Evolutionary conservation across 768 basidiomycete genomes (phyloP).

Genomic region (Russula ochroleuca): DNA sequence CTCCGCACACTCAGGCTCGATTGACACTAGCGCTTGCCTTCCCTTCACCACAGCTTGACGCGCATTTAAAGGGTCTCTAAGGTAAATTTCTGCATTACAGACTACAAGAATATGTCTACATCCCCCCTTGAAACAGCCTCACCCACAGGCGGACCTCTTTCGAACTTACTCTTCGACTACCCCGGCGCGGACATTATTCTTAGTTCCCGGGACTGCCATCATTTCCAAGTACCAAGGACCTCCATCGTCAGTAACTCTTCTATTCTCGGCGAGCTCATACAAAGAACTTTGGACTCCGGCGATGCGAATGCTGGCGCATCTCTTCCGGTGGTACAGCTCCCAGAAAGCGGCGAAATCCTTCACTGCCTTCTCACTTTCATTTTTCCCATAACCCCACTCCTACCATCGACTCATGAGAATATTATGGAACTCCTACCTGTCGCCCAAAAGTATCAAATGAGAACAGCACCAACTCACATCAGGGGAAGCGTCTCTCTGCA

Average conservation of each 20-base stretch:
- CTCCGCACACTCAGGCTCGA: no score
- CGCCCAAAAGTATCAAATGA: constrained; percentile 13
- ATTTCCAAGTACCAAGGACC: not conserved
- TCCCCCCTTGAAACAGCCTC: not conserved
- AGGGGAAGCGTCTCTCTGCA: not conserved
- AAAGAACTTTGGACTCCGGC: not conserved
- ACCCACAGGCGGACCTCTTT: not conserved
- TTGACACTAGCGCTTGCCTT: no score
- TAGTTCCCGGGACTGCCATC: not conserved
- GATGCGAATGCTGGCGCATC: not conserved
- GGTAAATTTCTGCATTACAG: no score
- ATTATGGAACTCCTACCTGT: not conserved
- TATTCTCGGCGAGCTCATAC: constrained; percentile 31
- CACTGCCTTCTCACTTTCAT: constrained; percentile 18
- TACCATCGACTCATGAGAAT: constrained; percentile 1
- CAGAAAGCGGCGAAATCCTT: not conserved
- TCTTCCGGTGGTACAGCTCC: not conserved
- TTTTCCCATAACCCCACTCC: not conserved
- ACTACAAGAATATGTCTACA: not conserved
- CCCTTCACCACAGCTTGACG: no score
- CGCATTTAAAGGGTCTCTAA: no score
- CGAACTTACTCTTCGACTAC: not conserved
- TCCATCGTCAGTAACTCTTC: constrained; percentile 41
- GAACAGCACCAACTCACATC: not conserved
- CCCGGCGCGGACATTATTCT: not conserved